Conservation (phyloP, 208 protist species). For the Trypanosoma platydactyli region DNA sequence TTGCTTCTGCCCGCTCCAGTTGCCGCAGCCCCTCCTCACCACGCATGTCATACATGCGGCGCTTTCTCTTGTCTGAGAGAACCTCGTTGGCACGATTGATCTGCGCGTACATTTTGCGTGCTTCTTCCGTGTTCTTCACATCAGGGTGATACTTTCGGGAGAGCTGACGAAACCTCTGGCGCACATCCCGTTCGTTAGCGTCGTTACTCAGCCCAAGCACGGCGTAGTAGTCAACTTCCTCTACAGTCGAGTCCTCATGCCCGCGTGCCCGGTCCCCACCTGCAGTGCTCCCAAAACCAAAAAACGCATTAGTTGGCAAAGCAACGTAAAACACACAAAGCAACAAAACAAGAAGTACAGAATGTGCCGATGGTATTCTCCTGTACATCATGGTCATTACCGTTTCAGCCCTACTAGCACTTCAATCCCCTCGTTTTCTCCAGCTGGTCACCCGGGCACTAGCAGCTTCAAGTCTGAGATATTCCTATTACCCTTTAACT, state of each 20-base stretch:
- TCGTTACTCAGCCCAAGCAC: conserved; percentile 63
- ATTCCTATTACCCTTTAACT: too few species aligned
- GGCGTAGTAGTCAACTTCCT: conserved; percentile 80
- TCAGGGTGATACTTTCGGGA: conserved; percentile 85
- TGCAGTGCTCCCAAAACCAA: conserved; percentile 3
- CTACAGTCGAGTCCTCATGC: conserved; percentile 2
- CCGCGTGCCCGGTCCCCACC: not conserved
- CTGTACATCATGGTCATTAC: too few species aligned
- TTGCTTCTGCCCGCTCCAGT: conserved; percentile 49
- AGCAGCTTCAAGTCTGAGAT: too few species aligned
- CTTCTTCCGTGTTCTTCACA: conserved; percentile 51
- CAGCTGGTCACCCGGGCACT: too few species aligned
- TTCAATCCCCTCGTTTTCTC: too few species aligned
- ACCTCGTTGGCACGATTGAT: conserved; percentile 92
- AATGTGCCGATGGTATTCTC: not conserved
- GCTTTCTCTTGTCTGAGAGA: conserved; percentile 83
- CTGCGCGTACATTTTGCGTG: conserved; percentile 61
- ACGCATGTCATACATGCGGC: conserved; percentile 92
- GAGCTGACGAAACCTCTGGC: conserved; percentile 68
- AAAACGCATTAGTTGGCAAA: not conserved
- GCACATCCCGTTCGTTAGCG: conserved; percentile 82
- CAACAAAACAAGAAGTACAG: conserved; percentile 11
- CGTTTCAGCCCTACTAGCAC: too few species aligned
- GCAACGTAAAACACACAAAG: conserved; percentile 22
- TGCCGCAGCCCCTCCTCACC: conserved; percentile 84